Base-by-base conservation (phyloP, 1,284 basidiomycete species). In the Puccinia brachypodii region DNA sequence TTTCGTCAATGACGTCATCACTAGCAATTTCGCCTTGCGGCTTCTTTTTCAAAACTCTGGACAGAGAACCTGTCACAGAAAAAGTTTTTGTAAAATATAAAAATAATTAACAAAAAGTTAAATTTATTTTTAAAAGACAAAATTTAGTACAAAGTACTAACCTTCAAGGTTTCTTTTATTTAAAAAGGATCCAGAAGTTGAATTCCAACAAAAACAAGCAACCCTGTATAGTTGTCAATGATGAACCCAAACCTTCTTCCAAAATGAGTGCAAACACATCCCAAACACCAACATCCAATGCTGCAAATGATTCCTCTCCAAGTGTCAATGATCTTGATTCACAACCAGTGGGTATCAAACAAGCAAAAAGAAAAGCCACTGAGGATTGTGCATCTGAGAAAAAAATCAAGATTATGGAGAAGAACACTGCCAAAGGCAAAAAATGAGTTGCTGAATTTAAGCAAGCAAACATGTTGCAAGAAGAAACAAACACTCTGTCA, bases 391-490 rank as follows among this genome's bases (percentile, higher is more conserved):
- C n/a, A n/a, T 42, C 66, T 16, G 42, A 68, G 25, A 68, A 44
- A 68, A 68, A 68, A 44, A 22, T 68, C 38, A 68, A 68, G 66
- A 42, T 68, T 25, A 40, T 68, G 16, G 66, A 68, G n/a, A 44
- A 68, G 25, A 68, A 68, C 13, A 22, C 33, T 6, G 25, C 66
- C 25, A 22, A 42, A 28, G 38, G 66, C 2, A 9, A 6, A 42
- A 68, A 68, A 16, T 38, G 38, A n/a, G 16, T 25, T 8, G 11
- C 66, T n/a, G 38, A 14, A 68, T 68, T 42, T 16, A 25, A 42
- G n/a, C n/a, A 42, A 68, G 36, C 36, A 42, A 68, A 68, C 38
- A n/a, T 1, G 6, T n/a, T 68, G 16, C 66, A 68, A 42, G 38
- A 68, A 25, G 13, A 68, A 36, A 38, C 66, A 25, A 68, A 68